Evolutionary conservation across 192 early-diverging fungal genomes (phyloP).

Genomic region (Backusella luteola): DNA sequence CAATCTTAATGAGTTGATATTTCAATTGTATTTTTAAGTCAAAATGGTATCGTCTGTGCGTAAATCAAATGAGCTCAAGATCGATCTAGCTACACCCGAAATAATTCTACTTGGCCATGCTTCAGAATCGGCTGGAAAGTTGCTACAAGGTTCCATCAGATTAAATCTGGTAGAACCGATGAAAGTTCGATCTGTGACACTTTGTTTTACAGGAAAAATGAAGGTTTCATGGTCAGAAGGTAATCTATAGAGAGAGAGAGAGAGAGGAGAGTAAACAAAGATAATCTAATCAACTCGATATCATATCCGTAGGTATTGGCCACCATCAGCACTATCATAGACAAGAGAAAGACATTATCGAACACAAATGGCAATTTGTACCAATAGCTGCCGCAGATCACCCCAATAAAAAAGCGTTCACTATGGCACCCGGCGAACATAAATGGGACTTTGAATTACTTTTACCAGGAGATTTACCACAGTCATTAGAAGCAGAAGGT

Average conservation of each 20-base stretch:
- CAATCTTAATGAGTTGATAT: not conserved
- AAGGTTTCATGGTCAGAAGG: conserved; percentile 53
- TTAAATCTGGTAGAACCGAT: conserved; percentile 49
- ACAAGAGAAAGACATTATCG: conserved; percentile 39
- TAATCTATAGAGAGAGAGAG: not conserved
- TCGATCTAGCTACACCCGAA: conserved; percentile 16
- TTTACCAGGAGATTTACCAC: conserved; percentile 58
- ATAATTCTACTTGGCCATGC: conserved; percentile 22
- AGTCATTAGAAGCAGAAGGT: conserved; percentile 48
- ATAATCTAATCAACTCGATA: not conserved
- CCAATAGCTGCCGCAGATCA: conserved; percentile 15
- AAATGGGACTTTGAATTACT: conserved; percentile 54
- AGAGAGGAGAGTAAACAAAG: not conserved
- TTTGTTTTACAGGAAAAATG: conserved; percentile 55
- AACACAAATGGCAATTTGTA: conserved; percentile 57
- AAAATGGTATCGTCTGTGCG: not conserved
- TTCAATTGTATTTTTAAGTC: not conserved
- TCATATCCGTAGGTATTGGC: conserved; percentile 15
- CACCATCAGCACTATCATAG: conserved; percentile 34
- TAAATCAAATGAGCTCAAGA: conserved; percentile 20
- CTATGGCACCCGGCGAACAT: conserved; percentile 40
- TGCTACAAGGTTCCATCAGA: conserved; percentile 51
- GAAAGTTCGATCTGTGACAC: conserved; percentile 46
- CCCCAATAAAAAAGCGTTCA: conserved; percentile 38
- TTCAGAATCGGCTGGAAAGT: conserved; percentile 41